These are phyloP conservation scores for Neurospora terricola DNA, from an alignment of 495 filamentous ascomycete genomes.

Conservation along the genomic window DNA sequence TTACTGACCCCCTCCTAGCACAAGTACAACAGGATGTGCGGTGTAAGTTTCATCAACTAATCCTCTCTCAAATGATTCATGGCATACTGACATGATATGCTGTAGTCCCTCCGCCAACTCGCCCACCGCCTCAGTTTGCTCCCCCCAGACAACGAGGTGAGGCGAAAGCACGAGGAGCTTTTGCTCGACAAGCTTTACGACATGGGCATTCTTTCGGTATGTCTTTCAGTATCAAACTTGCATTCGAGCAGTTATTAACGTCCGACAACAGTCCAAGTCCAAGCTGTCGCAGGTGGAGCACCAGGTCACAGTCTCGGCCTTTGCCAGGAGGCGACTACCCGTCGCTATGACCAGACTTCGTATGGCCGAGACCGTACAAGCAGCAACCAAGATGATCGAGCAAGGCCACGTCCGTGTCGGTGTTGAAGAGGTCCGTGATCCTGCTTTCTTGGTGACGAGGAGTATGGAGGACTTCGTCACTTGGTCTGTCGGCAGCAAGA, in stretches of 20 bases:
- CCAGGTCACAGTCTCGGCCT: conserved; percentile 73
- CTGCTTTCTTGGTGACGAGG: conserved; percentile 63
- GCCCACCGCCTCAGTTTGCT: conserved; percentile 68
- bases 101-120: conserved; percentile 62
- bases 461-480: conserved; percentile 96
- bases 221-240: background rate
- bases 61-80: background rate
- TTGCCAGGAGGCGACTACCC: conserved; percentile 69
- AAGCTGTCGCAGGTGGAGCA: conserved; percentile 79
- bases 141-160: conserved; percentile 63
- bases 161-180: conserved; percentile 69
- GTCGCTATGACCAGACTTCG: conserved; percentile 70
- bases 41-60: conserved; percentile 18
- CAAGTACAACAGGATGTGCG: conserved; percentile 82
- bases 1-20: conserved; percentile 39
- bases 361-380: conserved; percentile 83
- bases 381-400: conserved; percentile 78
- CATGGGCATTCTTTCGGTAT: conserved; percentile 65
- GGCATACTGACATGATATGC: background rate
- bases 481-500: conserved; percentile 94
- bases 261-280: conserved; percentile 39
- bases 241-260: background rate
- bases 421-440: conserved; percentile 81
- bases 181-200: conserved; percentile 82
- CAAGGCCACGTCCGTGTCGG: conserved; percentile 94